These are phyloP conservation scores for Vigna nakashimae DNA, from an alignment of 306 rosid genomes.

Conservation along the genomic window DNA sequence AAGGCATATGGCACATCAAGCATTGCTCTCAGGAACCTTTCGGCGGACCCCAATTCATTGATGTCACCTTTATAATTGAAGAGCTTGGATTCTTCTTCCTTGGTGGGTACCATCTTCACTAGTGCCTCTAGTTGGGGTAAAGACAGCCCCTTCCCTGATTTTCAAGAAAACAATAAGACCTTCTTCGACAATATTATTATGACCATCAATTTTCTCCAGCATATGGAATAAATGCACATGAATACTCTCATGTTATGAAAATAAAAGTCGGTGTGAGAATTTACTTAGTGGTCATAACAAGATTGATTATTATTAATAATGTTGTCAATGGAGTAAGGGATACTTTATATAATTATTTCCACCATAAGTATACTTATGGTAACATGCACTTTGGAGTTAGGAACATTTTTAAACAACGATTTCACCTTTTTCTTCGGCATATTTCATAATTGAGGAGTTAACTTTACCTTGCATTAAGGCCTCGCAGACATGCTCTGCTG, in stretches of 20 bases:
- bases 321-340: not conserved
- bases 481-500: constrained; percentile 77
- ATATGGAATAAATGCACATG: constrained; percentile 42
- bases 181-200: constrained; percentile 35
- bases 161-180: constrained; percentile 31
- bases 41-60: constrained; percentile 88
- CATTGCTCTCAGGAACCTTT: constrained; percentile 73
- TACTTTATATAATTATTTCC: not conserved
- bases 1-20: constrained; percentile 80
- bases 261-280: constrained; percentile 33
- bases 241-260: not conserved
- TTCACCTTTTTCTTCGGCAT: not conserved
- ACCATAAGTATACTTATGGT: no score
- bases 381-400: constrained; percentile 15
- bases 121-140: constrained; percentile 90
- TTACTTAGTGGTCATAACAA: constrained; percentile 17
- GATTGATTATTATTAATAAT: not conserved
- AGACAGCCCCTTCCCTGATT: constrained; percentile 75
- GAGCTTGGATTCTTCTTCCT: constrained; percentile 85
- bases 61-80: constrained; percentile 73
- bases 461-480: constrained; percentile 82
- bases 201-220: constrained; percentile 21
- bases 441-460: constrained; percentile 29
- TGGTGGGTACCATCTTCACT: constrained; percentile 86
- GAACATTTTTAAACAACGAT: constrained; percentile 31